phyloP scores from a whole-genome alignment of 2,329 filamentous ascomycete species.

The Curvularia sp. region DNA sequence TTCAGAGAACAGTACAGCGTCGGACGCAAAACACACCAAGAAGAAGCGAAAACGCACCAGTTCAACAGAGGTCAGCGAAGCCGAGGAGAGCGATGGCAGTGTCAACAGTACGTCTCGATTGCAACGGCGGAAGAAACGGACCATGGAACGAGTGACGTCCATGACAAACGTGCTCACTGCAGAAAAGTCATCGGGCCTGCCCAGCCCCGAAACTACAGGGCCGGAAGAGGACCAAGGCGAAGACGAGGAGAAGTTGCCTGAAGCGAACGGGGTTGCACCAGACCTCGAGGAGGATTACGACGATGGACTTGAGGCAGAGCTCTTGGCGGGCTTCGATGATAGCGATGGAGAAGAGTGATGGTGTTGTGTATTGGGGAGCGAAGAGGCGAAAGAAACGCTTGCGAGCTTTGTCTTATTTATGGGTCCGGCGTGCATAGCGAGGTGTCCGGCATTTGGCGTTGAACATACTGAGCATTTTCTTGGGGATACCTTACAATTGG shows the following conservation, averaged over 20 bases:
- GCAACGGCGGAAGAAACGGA: conserved; percentile 58
- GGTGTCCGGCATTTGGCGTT: conserved; percentile 47
- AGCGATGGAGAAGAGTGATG: conserved; percentile 34
- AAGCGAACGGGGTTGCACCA: conserved; percentile 37
- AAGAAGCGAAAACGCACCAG: conserved; percentile 50
- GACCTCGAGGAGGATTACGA: conserved; percentile 62
- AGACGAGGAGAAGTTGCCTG: conserved; percentile 54
- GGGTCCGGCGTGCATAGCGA: conserved; percentile 47
- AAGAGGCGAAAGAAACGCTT: not conserved
- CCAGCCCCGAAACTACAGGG: conserved; percentile 51
- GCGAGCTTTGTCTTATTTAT: conserved; percentile 21
- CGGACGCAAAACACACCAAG: conserved; percentile 34
- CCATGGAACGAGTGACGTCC: conserved; percentile 56
- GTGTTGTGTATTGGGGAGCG: not conserved
- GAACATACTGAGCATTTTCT: conserved; percentile 13
- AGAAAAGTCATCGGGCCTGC: conserved; percentile 52
- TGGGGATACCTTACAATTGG: conserved; percentile 12
- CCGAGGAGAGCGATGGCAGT: conserved; percentile 53
- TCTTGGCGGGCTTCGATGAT: conserved; percentile 51
- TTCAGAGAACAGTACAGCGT: conserved; percentile 40
- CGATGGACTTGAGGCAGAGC: conserved; percentile 55
- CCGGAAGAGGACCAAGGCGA: conserved; percentile 52
- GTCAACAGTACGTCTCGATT: conserved; percentile 50
- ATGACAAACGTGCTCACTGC: conserved; percentile 54
- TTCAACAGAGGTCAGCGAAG: conserved; percentile 47